A percentile compares a stretch with the other conserved stretches of the same genome.
phyloP scores from a whole-genome alignment of 1,284 basidiomycete genomes.

The Boletellus dicymbophilus region DNA sequence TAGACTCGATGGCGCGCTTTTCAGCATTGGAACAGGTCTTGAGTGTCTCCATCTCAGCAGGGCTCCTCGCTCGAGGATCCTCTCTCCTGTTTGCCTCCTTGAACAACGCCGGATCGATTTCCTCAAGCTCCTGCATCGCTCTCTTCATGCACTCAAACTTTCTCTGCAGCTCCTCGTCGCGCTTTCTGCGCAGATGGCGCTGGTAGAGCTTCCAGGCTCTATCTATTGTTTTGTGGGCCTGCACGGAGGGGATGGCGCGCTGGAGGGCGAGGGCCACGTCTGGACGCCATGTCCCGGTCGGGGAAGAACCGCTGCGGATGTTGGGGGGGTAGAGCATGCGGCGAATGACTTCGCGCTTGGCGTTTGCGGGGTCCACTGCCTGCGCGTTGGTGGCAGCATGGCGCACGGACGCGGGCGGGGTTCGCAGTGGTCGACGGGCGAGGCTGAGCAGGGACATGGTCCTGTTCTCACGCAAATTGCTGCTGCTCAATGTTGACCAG shows the following conservation, averaged over 20 bases:
- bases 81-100: slow-evolving; percentile 75
- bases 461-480: slow-evolving; percentile 29
- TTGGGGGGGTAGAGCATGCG: slow-evolving; percentile 79
- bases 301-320: slow-evolving; percentile 66
- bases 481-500: slow-evolving; percentile 18
- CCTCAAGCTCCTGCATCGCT: slow-evolving; percentile 81
- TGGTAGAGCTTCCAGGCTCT: slow-evolving; percentile 88
- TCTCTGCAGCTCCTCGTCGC: slow-evolving; percentile 63
- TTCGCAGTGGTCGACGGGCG: slow-evolving; percentile 32
- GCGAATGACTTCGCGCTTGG: slow-evolving; percentile 72
- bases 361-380: slow-evolving; percentile 43
- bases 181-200: slow-evolving; percentile 70
- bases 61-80: slow-evolving; percentile 67
- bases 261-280: slow-evolving; percentile 72
- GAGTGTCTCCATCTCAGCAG: slow-evolving; percentile 55
- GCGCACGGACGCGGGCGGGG: slow-evolving; percentile 39
- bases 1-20: slow-evolving; percentile 71
- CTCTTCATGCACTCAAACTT: slow-evolving; percentile 78
- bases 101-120: slow-evolving; percentile 67
- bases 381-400: slow-evolving; percentile 34
- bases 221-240: slow-evolving; percentile 93
- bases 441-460: slow-evolving; percentile 23
- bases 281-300: slow-evolving; percentile 80
- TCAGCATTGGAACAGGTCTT: slow-evolving; percentile 69
- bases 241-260: slow-evolving; percentile 76